Base-by-base conservation (phyloP, 2,329 filamentous ascomycete genomes). In the Alternaria tenuissima region DNA sequence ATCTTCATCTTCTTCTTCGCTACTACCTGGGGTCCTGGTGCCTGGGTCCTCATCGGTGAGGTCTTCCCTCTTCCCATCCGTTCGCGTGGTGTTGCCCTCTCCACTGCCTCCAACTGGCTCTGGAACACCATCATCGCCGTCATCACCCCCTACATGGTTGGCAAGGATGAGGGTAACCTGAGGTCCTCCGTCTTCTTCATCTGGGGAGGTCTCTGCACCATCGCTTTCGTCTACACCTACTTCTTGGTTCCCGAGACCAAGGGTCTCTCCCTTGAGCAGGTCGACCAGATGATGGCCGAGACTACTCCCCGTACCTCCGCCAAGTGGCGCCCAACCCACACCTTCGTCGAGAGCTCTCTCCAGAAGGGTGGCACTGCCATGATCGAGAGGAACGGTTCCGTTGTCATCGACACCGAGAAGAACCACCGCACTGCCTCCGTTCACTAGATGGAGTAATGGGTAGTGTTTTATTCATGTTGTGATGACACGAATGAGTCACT, bases 51-150 rank as follows among this genome's bases (percentile, higher is more conserved):
- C 70, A 94, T 95, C 73, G 93, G 92, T 77, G 93, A 96, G 83
- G 90, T 95, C 80, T 96, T 91, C 88, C 92, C 46, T 26, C 46
- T 49, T 20, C 46, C 46, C 46, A 49, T 49, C 46, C 46, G 46
- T 36, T 49, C 46, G 46, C 46, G 46, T 92, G 93, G 93, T 82
- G 92, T 96, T 62, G 92, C 87, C 71, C 86, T 96, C 48, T 94
- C 92, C 44, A 96, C 93, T 8, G 91, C 93, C 64, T 93, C 89
- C 77, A 96, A 96, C 87, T 96, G 92, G 44, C 83, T 92, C 89
- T 79, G 81, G 46, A 49, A 49, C 46, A 49, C 46, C 46, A 49
- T 84, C 78, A 77, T 77, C 42, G 68, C 71, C 28, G 71, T 73
- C 55, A 70, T 74, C 52, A 93, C 90, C 0, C 92, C 92, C 0